These are phyloP conservation scores for Hypericum androsaemum DNA, from an alignment of 345 rosid genomes.

Conservation along the genomic window DNA sequence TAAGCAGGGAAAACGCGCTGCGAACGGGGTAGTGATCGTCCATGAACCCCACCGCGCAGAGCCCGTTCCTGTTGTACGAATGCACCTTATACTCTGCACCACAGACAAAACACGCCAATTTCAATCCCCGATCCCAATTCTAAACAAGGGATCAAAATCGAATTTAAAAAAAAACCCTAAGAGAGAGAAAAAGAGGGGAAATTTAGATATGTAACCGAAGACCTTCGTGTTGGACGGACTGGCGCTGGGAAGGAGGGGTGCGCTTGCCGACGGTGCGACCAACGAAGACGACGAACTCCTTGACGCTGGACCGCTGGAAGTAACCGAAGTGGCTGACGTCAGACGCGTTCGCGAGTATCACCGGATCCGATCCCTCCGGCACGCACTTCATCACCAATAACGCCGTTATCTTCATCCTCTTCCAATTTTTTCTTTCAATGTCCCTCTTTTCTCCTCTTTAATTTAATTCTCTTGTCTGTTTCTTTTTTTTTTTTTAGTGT, in stretches of 20 bases:
- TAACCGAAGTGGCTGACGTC: constrained; percentile 88
- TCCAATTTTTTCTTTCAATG: neutral
- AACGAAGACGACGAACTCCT: constrained; percentile 76
- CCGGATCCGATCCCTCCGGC: constrained; percentile 51
- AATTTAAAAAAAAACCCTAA: no score
- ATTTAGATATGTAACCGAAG: neutral
- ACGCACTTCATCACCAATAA: constrained; percentile 61
- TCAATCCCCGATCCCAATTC: no score
- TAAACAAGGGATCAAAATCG: no score
- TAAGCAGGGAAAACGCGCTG: constrained; percentile 83
- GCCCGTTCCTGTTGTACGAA: constrained; percentile 81
- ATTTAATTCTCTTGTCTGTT: no score
- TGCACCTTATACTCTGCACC: constrained; percentile 85
- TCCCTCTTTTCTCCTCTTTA: no score
- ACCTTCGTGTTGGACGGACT: constrained; percentile 95
- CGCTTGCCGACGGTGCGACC: constrained; percentile 92
- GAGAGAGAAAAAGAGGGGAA: no score
- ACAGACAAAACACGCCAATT: no score
- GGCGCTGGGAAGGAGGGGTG: constrained; percentile 75
- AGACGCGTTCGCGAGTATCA: constrained; percentile 53
- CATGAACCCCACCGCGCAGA: constrained; percentile 83
- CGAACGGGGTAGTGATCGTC: constrained; percentile 93
- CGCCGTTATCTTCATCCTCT: constrained; percentile 83
- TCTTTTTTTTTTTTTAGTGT: no score
- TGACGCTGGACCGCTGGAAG: constrained; percentile 79